These are phyloP conservation scores for Pharus latifolius DNA, from an alignment of 176 grass and related monocot species.

Conservation along the genomic window DNA sequence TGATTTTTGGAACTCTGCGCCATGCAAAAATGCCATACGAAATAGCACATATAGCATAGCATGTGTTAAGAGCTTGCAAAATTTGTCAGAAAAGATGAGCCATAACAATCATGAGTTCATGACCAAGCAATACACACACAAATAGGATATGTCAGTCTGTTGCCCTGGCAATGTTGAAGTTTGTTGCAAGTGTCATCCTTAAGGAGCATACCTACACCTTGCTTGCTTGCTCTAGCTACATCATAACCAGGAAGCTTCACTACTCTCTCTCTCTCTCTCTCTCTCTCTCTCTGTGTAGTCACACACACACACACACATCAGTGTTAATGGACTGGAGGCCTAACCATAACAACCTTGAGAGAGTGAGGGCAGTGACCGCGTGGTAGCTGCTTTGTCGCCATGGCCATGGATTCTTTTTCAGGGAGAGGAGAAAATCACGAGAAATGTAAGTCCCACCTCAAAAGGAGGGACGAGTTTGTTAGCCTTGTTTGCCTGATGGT, in stretches of 20 bases:
- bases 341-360: conserved; percentile 21
- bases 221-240: no score
- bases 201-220: no score
- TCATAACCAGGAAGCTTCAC: conserved; percentile 24
- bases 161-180: conserved; percentile 41
- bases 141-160: conserved; percentile 9
- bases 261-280: neutral
- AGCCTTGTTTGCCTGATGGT: conserved; percentile 40
- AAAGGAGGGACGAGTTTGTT: conserved; percentile 41
- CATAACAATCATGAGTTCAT: conserved; percentile 28
- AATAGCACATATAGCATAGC: neutral
- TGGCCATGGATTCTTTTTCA: neutral
- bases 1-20: neutral
- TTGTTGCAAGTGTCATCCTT: conserved; percentile 23
- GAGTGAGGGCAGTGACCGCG: conserved; percentile 11
- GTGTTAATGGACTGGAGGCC: neutral
- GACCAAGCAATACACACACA: neutral
- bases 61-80: neutral
- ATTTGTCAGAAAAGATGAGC: conserved; percentile 30
- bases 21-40: neutral
- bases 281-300: no score
- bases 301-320: neutral
- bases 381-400: neutral
- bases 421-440: neutral
- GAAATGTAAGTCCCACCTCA: conserved; percentile 40